A percentile compares a stretch with the other conserved stretches of the same genome.
phyloP scores from a whole-genome alignment of 2,329 filamentous ascomycete genomes.

The Escovopsis sp. region DNA sequence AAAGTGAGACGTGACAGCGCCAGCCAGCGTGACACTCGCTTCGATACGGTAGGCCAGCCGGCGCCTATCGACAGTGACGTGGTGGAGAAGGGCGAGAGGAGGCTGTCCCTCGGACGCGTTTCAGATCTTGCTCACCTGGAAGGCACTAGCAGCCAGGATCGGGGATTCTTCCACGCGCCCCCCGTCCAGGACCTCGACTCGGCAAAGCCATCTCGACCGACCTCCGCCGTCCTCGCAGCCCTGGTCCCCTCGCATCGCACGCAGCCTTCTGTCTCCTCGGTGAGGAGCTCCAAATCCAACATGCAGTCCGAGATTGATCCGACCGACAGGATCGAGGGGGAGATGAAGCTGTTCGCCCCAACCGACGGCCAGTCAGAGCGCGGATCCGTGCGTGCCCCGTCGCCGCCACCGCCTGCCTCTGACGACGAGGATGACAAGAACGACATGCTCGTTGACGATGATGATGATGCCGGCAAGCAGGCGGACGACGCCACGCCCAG shows the following conservation, averaged over 20 bases:
- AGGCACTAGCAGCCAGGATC: too few relatives aligned
- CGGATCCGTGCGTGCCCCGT: slow-evolving; percentile 36
- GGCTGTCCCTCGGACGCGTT: too few relatives aligned
- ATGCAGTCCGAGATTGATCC: slow-evolving; percentile 37
- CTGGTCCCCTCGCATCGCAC: slow-evolving; percentile 19
- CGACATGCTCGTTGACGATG: too few relatives aligned
- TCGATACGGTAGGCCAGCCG: too few relatives aligned
- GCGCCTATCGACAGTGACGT: too few relatives aligned
- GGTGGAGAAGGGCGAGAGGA: too few relatives aligned
- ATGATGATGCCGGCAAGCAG: slow-evolving; percentile 16
- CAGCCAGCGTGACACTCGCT: too few relatives aligned
- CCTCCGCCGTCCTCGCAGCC: neutral
- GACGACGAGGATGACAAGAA: slow-evolving; percentile 18
- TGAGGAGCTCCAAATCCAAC: slow-evolving; percentile 32
- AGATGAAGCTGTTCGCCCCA: slow-evolving; percentile 40
- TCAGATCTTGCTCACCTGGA: slow-evolving; percentile 7
- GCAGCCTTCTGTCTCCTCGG: slow-evolving; percentile 28
- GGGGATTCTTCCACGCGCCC: slow-evolving; percentile 31
- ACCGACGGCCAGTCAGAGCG: slow-evolving; percentile 39
- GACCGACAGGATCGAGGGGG: slow-evolving; percentile 39
- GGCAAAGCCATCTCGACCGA: too few relatives aligned
- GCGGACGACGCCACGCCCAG: slow-evolving; percentile 32
- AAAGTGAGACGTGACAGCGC: too few relatives aligned
- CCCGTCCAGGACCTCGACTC: slow-evolving; percentile 11
- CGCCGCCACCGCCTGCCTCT: slow-evolving; percentile 19